These are phyloP conservation scores for Simplicillium aogashimaense DNA, from an alignment of 2,329 filamentous ascomycete species.

Conservation along the genomic window DNA sequence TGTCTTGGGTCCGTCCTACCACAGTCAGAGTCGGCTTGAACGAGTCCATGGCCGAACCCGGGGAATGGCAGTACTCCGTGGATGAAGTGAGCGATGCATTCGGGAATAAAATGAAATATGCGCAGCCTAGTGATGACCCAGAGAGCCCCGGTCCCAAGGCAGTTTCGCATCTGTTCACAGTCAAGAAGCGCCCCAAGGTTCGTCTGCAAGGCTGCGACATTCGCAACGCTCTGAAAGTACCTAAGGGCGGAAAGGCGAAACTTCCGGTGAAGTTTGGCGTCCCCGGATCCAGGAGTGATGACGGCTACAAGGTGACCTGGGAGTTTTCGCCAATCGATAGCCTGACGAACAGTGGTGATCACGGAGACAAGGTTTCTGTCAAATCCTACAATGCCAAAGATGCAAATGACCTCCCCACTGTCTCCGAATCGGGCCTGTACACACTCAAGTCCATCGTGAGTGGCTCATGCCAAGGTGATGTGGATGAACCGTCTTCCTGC, in stretches of 20 bases:
- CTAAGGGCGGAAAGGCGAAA: conserved; percentile 57
- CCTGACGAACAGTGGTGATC: conserved; percentile 60
- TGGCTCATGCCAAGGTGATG: conserved; percentile 74
- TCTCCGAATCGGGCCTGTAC: conserved; percentile 77
- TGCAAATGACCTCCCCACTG: conserved; percentile 51
- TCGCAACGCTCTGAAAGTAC: conserved; percentile 71
- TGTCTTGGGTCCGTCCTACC: conserved; percentile 71
- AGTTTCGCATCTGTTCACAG: conserved; percentile 67
- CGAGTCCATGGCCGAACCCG: conserved; percentile 72
- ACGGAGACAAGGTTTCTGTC: conserved; percentile 47
- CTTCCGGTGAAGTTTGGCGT: conserved; percentile 65
- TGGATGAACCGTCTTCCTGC: conserved; percentile 91
- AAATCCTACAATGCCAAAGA: conserved; percentile 53
- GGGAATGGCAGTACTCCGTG: conserved; percentile 81
- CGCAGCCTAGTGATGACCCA: conserved; percentile 54
- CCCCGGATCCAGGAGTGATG: conserved; percentile 47
- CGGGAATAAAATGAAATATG: conserved; percentile 76
- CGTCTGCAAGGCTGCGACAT: conserved; percentile 67
- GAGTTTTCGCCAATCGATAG: conserved; percentile 69
- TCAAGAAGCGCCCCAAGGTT: conserved; percentile 76
- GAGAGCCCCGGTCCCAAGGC: conserved; percentile 52
- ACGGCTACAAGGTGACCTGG: conserved; percentile 67
- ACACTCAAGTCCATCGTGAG: conserved; percentile 72
- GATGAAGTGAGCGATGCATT: conserved; percentile 88
- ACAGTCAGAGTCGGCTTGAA: conserved; percentile 75